Evolutionary conservation across 2,329 filamentous ascomycete species (phyloP), one percentile per base, ranked within the genome.

Genomic region (Clarireedia paspali): DNA sequence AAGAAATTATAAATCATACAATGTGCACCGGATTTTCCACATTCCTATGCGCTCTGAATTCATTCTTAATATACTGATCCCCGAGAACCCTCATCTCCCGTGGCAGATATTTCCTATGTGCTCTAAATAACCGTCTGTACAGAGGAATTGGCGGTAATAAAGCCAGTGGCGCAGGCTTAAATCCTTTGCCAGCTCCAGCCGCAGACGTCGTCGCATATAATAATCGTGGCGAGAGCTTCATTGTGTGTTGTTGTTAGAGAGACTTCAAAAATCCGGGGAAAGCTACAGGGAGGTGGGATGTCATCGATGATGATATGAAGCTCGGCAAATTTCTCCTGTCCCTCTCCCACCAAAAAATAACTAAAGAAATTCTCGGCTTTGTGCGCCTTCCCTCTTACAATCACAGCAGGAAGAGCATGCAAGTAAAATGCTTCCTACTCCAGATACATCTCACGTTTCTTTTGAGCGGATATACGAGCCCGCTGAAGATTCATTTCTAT

Each of bases 391-490:
- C 27, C 26, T n/a, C 23, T 12, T 38, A 27, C 23, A 34, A 15
- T 34, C 42, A 34, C 9, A n/a, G 36, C 24, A 40, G 6, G 23
- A 40, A 39, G 36, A 47, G n/a, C 53, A 42, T 38, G 12, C 30
- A 17, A 17, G 20, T 27, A 46, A 38, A 27, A 96, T 96, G 91
- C 82, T 99, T 27, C 91, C 92, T 9, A 99, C 94, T 1, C 94
- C 94, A 14, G 89, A 89, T 57, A 99, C 94, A 2, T 88, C 88
- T 23, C 94, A 99, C 74, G 89, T 97, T 58, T 82, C 87, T 54
- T 95, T 91, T 73, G 82, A 89, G 70, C 84, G 87, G 55, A 85
- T 97, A 64, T 99, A 99, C 73, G 91, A 96, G 69, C 94, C 94
- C 38, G 87, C 92, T 10, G 94, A 99, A 73, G 94, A 99, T 74